Conservation (phyloP, 2,329 filamentous ascomycete species). For the Arthrobotrys pseudoclavata region DNA sequence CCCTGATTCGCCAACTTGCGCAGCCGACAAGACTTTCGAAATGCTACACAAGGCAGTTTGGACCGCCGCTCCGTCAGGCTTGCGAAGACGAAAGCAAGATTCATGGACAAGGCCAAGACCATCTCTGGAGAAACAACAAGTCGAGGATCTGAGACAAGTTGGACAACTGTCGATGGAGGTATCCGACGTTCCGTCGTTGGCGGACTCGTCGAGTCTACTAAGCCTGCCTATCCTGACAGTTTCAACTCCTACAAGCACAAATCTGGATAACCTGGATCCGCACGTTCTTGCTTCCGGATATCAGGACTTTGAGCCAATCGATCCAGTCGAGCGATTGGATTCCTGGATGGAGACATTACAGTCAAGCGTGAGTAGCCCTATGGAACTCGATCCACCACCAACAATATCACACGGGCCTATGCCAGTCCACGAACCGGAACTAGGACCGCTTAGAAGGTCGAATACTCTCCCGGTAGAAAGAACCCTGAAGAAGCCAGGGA, state of each 20-base stretch:
- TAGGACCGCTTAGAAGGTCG: conserved; percentile 45
- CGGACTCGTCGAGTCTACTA: conserved; percentile 37
- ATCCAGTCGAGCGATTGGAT: conserved; percentile 44
- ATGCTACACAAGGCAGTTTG: conserved; percentile 57
- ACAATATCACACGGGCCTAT: conserved; percentile 9
- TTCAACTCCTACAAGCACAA: conserved; percentile 28
- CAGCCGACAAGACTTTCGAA: conserved; percentile 41
- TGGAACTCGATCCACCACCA: conserved; percentile 44
- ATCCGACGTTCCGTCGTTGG: conserved; percentile 46
- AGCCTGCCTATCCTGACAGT: conserved; percentile 36
- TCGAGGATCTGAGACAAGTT: conserved; percentile 46
- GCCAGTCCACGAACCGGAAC: background rate
- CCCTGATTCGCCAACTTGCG: conserved; percentile 40
- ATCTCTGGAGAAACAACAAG: conserved; percentile 27
- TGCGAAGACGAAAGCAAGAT: conserved; percentile 22
- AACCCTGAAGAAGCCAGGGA: conserved; percentile 32
- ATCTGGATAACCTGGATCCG: conserved; percentile 44
- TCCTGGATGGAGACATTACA: conserved; percentile 51
- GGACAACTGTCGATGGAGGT: conserved; percentile 45
- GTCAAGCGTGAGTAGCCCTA: conserved; percentile 32
- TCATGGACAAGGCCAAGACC: conserved; percentile 31
- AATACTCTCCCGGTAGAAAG: conserved; percentile 35
- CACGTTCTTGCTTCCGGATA: conserved; percentile 56
- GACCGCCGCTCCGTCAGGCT: conserved; percentile 45
- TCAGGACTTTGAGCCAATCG: conserved; percentile 38